phyloP scores from a whole-genome alignment of 768 basidiomycete genomes.

The Termitomyces sp. region DNA sequence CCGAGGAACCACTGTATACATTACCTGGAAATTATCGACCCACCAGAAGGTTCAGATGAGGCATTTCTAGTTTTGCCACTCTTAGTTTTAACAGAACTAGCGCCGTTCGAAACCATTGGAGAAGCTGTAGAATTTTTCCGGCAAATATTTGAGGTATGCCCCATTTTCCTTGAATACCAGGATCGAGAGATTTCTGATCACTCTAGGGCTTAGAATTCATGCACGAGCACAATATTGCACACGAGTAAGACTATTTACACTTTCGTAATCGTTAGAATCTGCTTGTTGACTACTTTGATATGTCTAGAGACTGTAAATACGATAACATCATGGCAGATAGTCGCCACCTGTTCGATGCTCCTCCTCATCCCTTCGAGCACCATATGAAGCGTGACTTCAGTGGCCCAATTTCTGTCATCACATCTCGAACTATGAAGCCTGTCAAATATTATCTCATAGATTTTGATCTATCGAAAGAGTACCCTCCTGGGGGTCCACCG shows the following conservation, averaged over 20 bases:
- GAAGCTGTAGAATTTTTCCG: slow-evolving; percentile 1
- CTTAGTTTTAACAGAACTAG: background rate
- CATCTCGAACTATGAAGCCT: slow-evolving; percentile 13
- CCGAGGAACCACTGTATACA: slow-evolving; percentile 31
- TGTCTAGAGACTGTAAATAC: slow-evolving; percentile 12
- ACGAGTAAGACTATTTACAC: slow-evolving; percentile 19
- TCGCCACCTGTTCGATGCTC: slow-evolving; percentile 2
- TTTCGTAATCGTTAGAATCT: background rate
- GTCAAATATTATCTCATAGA: slow-evolving; percentile 11
- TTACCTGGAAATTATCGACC: slow-evolving; percentile 14
- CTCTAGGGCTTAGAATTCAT: slow-evolving; percentile 30
- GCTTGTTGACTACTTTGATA: background rate
- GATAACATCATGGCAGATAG: slow-evolving; percentile 18
- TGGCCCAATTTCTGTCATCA: background rate
- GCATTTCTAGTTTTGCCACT: background rate
- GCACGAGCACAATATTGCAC: slow-evolving; percentile 28
- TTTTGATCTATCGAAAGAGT: slow-evolving; percentile 20
- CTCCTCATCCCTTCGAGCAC: slow-evolving; percentile 5
- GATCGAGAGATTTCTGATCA: background rate
- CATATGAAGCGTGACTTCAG: slow-evolving; percentile 7
- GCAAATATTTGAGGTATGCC: slow-evolving; percentile 16
- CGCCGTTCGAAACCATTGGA: background rate
- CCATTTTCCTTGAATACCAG: too few relatives aligned
- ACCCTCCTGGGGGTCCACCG: slow-evolving; percentile 5
- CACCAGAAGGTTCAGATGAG: slow-evolving; percentile 13